Evolutionary conservation across 208 protist genomes (phyloP).

Genomic region (Crithidia mellificae): DNA sequence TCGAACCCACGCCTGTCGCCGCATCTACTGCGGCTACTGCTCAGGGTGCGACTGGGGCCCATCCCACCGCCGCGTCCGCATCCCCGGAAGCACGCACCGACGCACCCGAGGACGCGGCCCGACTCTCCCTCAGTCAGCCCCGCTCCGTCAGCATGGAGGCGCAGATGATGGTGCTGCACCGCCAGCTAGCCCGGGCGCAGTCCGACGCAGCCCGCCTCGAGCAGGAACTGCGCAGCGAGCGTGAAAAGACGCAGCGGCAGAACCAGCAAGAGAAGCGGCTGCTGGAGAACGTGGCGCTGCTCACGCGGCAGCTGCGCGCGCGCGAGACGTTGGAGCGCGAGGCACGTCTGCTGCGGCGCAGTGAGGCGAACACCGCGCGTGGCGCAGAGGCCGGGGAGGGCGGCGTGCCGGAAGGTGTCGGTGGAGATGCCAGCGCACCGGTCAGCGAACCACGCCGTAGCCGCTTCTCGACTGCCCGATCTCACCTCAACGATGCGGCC

Average conservation of each 20-base stretch:
- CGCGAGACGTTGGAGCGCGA: conserved; percentile 41
- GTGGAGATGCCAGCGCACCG: conserved; percentile 2
- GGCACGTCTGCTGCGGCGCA: conserved; percentile 30
- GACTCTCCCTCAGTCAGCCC: conserved; percentile 2
- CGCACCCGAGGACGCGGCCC: not conserved
- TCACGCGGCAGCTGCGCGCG: conserved; percentile 46
- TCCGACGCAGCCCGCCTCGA: conserved; percentile 31
- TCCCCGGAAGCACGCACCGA: not conserved
- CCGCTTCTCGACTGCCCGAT: not conserved
- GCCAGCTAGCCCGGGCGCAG: conserved; percentile 16
- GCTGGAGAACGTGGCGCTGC: conserved; percentile 40
- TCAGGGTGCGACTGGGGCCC: not conserved
- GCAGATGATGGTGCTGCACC: conserved; percentile 14
- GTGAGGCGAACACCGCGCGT: conserved; percentile 23
- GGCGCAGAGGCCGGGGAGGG: conserved; percentile 5
- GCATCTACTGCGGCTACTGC: too few species aligned
- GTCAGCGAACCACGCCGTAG: conserved; percentile 2
- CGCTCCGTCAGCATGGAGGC: conserved; percentile 15
- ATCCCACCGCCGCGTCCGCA: not conserved
- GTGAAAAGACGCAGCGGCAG: conserved; percentile 40
- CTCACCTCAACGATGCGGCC: not conserved
- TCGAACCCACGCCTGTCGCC: too few species aligned
- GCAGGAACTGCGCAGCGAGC: conserved; percentile 35
- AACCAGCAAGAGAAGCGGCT: conserved; percentile 41
- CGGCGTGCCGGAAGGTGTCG: too few species aligned